Conservation (phyloP, 78 protist genomes). For the Cyanophora paradoxa region DNA sequence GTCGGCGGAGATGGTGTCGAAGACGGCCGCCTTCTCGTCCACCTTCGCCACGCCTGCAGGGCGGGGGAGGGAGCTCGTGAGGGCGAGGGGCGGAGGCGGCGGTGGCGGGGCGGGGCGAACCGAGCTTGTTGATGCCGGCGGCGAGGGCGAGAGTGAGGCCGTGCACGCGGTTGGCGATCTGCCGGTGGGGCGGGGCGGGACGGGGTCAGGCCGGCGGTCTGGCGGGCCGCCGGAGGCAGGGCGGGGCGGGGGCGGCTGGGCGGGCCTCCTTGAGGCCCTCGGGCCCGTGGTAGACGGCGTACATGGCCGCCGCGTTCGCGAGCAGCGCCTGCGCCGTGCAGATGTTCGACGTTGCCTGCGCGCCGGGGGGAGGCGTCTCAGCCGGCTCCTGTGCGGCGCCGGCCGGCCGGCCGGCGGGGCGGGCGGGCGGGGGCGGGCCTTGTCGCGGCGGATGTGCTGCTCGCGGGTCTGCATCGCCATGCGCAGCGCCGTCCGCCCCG, state of each 20-base stretch:
- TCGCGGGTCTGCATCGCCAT: constrained; percentile 97
- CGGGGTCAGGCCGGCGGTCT: too few species aligned
- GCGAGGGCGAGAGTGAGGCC: constrained; percentile 39
- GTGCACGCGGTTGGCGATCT: constrained; percentile 79
- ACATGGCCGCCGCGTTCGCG: constrained; percentile 90
- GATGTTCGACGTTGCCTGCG: constrained; percentile 83
- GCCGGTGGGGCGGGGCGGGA: too few species aligned
- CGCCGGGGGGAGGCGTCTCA: not conserved
- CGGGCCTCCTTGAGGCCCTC: constrained; percentile 79
- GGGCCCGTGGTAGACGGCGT: constrained; percentile 96
- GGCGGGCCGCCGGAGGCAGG: too few species aligned
- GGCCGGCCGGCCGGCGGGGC: too few species aligned
- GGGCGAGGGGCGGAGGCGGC: too few species aligned
- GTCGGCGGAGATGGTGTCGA: not conserved
- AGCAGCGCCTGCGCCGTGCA: constrained; percentile 97
- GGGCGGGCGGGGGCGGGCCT: constrained; percentile 32
- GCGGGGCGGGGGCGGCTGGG: too few species aligned
- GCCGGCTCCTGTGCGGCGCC: too few species aligned
- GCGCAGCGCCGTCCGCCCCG: too few species aligned
- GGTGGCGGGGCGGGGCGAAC: too few species aligned
- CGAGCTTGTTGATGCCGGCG: constrained; percentile 46
- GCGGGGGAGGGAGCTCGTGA: too few species aligned
- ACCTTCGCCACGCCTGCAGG: too few species aligned
- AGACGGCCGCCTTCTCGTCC: too few species aligned
- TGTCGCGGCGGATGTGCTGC: constrained; percentile 91